phyloP scores from a whole-genome alignment of 2,329 filamentous ascomycete species.

The Talaromyces atroroseus region DNA sequence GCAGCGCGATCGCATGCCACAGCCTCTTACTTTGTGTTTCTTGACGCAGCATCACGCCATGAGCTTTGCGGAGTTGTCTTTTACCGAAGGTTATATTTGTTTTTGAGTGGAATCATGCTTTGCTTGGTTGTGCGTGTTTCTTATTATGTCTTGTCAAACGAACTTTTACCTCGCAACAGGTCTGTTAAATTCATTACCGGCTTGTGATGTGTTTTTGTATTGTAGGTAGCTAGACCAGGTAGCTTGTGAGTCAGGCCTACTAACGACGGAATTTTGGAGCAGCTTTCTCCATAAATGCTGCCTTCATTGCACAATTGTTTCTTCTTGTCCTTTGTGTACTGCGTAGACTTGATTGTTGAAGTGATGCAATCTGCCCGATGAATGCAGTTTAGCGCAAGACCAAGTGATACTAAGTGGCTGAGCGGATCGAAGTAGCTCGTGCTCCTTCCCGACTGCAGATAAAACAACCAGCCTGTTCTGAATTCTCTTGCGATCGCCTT shows the following conservation, averaged over 20 bases:
- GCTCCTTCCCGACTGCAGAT: slow-evolving; percentile 11
- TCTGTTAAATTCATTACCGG: background rate
- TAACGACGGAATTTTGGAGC: background rate
- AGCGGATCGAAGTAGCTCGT: slow-evolving; percentile 11
- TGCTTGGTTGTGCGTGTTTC: background rate
- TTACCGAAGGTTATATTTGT: slow-evolving; percentile 8
- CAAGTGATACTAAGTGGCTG: slow-evolving; percentile 11
- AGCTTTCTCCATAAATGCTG: background rate
- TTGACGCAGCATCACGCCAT: slow-evolving; percentile 13
- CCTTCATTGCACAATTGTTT: background rate
- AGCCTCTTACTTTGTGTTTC: background rate
- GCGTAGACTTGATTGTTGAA: background rate
- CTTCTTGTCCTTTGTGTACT: background rate
- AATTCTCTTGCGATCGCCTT: background rate
- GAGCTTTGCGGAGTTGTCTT: slow-evolving; percentile 12
- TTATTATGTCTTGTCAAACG: background rate
- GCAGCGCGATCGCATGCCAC: slow-evolving; percentile 6
- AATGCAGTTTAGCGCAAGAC: slow-evolving; percentile 8
- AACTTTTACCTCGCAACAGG: background rate
- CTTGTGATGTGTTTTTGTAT: slow-evolving; percentile 7
- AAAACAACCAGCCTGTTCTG: background rate
- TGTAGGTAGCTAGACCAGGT: slow-evolving; percentile 11
- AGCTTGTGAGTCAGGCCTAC: background rate
- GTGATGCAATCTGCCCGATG: background rate
- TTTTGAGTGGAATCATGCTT: slow-evolving; percentile 11